Base-by-base conservation (phyloP, 768 basidiomycete species). In the Mycena rosella region DNA sequence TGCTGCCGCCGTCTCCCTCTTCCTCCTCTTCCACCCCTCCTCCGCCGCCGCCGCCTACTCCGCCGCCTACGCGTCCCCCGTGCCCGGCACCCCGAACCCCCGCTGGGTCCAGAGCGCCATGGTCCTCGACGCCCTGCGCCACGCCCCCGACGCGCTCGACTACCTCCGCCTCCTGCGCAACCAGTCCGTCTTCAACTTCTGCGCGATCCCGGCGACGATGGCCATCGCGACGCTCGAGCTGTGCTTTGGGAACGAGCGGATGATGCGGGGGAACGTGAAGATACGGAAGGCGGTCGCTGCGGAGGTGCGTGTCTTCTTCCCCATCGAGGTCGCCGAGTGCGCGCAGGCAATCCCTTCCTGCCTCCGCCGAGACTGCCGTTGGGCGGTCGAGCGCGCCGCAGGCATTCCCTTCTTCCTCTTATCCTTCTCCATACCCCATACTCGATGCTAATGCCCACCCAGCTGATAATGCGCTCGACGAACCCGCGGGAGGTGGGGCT, bases 141-240 rank as follows among this genome's bases (percentile, higher is more conserved):
- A 99, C 73, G 84, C 92, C 7, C 87, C 88, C 36, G 95, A 97
- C 76, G 85, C 93, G 20, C 82, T 99, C 74, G 97, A 99, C 77
- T 99, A 98, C 78, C 86, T 99, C 70, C 84, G 87, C 44, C 78
- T 98, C 49, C 82, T 98, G 74, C 91, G 88, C 78, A 96, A 94
- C 80, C 97, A 98, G 81, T 92, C 86, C 63, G 91, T 98, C 24
- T 99, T 99, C 86, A 94, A 94, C 76, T 98, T 99, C 80, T 96
- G 94, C 72, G 95, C 97, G 0, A 93, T 99, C 66, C 97, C 97
- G 9, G 93, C 91, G 20, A 87, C 91, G 15, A 98, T 99, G 96
- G 96, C 97, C 0, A 91, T 99, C 70, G 96, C 97, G 13, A 98
- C 97, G 11, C 85, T 99, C 24, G 88, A 91, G 55, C 79, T 94